Evolutionary conservation across 2,329 filamentous ascomycete genomes (phyloP), one percentile per base, ranked within the genome.

Genomic region (Aspergillus sojae): DNA sequence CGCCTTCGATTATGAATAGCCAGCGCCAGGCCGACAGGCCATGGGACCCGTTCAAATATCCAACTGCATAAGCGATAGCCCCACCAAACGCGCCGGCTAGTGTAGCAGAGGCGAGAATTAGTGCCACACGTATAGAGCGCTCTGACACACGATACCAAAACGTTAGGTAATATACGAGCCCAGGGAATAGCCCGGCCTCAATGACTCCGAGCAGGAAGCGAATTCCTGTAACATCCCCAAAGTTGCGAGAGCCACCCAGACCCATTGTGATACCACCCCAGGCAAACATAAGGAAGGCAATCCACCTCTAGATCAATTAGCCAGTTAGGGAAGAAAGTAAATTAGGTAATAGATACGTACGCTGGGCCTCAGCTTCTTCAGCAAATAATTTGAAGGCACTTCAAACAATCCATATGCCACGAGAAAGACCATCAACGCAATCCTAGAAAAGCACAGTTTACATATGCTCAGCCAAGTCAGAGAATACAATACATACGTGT

Each of bases 161-260:
- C 2, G 60, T 58, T 26, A 62, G 32, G 32, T 43, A 46, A 26
- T 59, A 62, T 12, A 59, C 60, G 2, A 62, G 9, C 2, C 60
- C 60, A 3, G 60, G 60, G 26, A 62, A 59, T 5, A 62, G 21
- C 1, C 60, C 60, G 0, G 60, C 60, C 14, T 62, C 60, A 34
- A 60, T 39, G n/a, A 60, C 45, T 28, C 57, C 57, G 28, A 60
- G 30, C 9, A 60, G n/a, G 4, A 60, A 36, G 11, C 57, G 57
- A 23, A 60, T 28, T 2, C 30, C 57, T 2, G 48, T 50, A 45
- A 58, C 57, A 7, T 23, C 48, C 11, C 10, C 19, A 11, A 34
- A 30, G 11, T 58, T 58, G 6, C 48, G 28, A 12, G 34, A 30
- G 21, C 28, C 34, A 10, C 28, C 57, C 23, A 58, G 6, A 6